Evolutionary conservation across 2,329 filamentous ascomycete species (phyloP).

Genomic region (Venturia effusa): DNA sequence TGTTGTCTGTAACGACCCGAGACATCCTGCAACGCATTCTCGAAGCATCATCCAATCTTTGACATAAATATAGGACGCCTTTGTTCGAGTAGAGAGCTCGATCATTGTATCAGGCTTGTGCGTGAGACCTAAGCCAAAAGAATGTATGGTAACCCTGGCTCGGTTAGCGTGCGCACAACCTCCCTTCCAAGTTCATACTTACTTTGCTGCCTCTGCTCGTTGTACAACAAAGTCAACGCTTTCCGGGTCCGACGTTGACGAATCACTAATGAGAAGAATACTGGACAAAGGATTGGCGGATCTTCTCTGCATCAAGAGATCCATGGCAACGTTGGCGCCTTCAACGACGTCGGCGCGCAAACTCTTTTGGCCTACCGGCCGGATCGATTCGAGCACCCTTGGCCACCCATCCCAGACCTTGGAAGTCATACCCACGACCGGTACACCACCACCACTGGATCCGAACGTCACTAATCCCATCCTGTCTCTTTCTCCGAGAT

Average conservation of each 20-base stretch:
- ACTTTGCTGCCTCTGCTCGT: slow-evolving; percentile 92
- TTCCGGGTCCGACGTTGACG: slow-evolving; percentile 84
- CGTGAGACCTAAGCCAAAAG: slow-evolving; percentile 89
- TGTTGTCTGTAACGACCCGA: slow-evolving; percentile 82
- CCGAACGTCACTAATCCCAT: slow-evolving; percentile 98
- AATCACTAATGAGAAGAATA: slow-evolving; percentile 95
- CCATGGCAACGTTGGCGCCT: slow-evolving; percentile 96
- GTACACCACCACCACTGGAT: slow-evolving; percentile 83
- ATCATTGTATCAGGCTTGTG: slow-evolving; percentile 99
- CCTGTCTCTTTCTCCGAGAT: slow-evolving; percentile 81
- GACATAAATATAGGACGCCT: slow-evolving; percentile 94
- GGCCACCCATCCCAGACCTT: slow-evolving; percentile 90
- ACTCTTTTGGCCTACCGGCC: slow-evolving; percentile 92
- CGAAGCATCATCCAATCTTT: slow-evolving; percentile 99
- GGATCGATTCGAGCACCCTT: slow-evolving; percentile 74
- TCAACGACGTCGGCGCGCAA: slow-evolving; percentile 94
- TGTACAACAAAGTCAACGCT: slow-evolving; percentile 98
- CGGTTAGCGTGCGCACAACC: slow-evolving; percentile 16
- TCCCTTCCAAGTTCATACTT: slow-evolving; percentile 29
- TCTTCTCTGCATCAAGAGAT: slow-evolving; percentile 94
- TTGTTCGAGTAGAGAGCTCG: slow-evolving; percentile 86
- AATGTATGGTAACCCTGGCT: slow-evolving; percentile 78
- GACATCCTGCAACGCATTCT: slow-evolving; percentile 86
- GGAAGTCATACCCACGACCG: slow-evolving; percentile 95
- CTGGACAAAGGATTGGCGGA: slow-evolving; percentile 90